These are phyloP conservation scores for Solanum ossicruentum DNA, from an alignment of 257 asterid species.

Conservation along the genomic window DNA sequence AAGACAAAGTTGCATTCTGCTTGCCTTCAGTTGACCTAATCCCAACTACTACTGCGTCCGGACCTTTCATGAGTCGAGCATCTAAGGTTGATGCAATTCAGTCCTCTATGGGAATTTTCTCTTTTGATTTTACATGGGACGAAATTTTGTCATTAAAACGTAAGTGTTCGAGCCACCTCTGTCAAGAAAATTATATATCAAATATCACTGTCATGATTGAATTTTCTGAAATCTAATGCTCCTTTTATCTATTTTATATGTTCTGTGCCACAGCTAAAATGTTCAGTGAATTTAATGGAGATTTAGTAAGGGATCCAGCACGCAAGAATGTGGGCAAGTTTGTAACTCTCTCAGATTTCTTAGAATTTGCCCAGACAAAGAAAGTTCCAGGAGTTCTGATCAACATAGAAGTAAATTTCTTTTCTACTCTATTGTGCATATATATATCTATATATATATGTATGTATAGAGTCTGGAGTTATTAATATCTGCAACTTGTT, in stretches of 20 bases:
- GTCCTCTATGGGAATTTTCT: slow-evolving; percentile 52
- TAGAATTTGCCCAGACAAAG: not conserved
- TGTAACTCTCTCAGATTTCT: slow-evolving; percentile 1
- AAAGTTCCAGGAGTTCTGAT: not conserved
- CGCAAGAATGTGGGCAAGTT: slow-evolving; percentile 1
- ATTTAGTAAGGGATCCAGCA: not conserved
- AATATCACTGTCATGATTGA: not conserved
- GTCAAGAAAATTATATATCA: not conserved
- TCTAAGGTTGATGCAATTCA: slow-evolving; percentile 38
- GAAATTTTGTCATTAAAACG: slow-evolving; percentile 21
- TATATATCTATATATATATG: not conserved
- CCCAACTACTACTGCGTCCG: slow-evolving; percentile 71
- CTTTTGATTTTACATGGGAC: slow-evolving; percentile 73
- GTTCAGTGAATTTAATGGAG: not conserved
- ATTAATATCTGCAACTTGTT: not conserved
- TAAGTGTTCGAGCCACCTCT: not conserved
- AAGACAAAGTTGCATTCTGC: slow-evolving; percentile 85
- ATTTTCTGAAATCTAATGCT: not conserved
- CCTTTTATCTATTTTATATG: not conserved
- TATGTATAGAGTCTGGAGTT: not conserved
- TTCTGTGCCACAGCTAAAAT: not conserved
- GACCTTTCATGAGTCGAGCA: slow-evolving; percentile 27
- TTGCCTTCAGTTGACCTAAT: slow-evolving; percentile 57
- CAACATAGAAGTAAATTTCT: not conserved
- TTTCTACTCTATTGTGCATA: not conserved